phyloP scores from a whole-genome alignment of 2,329 filamentous ascomycete species.

The Fusarium cyanostomum region DNA sequence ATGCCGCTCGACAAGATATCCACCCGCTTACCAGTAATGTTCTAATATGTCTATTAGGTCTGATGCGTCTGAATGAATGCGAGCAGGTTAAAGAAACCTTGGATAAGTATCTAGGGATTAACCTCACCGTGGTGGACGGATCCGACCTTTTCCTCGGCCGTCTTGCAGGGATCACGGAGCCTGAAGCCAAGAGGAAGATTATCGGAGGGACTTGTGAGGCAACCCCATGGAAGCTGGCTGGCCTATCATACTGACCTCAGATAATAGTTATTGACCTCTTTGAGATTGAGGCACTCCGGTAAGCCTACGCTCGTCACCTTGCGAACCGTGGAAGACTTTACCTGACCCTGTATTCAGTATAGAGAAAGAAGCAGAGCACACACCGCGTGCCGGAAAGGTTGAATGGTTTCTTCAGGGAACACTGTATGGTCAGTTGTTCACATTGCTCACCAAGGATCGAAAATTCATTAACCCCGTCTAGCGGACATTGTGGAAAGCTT shows the following conservation, averaged over 20 bases:
- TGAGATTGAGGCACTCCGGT: conserved; percentile 24
- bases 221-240: background rate
- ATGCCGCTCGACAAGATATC: conserved; percentile 15
- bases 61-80: conserved; percentile 88
- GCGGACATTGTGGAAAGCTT: conserved; percentile 20
- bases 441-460: background rate
- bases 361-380: conserved; percentile 74
- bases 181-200: conserved; percentile 90
- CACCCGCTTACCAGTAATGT: conserved; percentile 9
- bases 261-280: conserved; percentile 20
- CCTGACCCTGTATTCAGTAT: conserved; percentile 56
- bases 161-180: conserved; percentile 78
- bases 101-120: conserved; percentile 82
- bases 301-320: conserved; percentile 11
- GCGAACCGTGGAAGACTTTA: conserved; percentile 2
- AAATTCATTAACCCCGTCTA: conserved; percentile 7
- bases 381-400: conserved; percentile 75
- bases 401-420: conserved; percentile 91
- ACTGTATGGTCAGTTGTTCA: conserved; percentile 61
- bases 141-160: conserved; percentile 78
- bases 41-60: conserved; percentile 42
- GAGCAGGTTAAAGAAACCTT: conserved; percentile 83
- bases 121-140: conserved; percentile 87
- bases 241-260: background rate
- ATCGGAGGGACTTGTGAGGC: conserved; percentile 73